A percentile compares a stretch with the other conserved stretches of the same genome.
Evolutionary conservation across 257 asterid species (phyloP).

Genomic region (Rubia yunnanensis): DNA sequence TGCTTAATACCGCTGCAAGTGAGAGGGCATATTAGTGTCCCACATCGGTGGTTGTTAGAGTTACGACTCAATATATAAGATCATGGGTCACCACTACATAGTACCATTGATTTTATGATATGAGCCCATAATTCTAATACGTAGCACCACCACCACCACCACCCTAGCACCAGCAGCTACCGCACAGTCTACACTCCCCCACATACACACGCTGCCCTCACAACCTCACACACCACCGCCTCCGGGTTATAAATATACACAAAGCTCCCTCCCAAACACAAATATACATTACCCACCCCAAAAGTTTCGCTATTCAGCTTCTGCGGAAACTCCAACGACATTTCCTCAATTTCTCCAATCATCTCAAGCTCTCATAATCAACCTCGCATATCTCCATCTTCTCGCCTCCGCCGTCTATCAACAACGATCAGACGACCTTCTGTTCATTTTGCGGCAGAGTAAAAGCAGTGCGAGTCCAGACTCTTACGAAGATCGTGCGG

Average conservation of each 20-base stretch:
- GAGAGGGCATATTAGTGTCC: no score
- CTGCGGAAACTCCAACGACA: conserved; percentile 33
- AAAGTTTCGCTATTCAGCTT: conserved; percentile 30
- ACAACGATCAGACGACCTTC: conserved; percentile 27
- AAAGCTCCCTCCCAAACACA: conserved; percentile 31
- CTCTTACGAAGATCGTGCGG: conserved; percentile 22
- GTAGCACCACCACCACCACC: no score
- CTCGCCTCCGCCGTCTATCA: conserved; percentile 26
- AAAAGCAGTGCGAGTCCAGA: conserved; percentile 27
- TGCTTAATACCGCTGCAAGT: no score
- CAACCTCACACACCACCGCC: conserved; percentile 51
- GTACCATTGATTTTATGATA: no score
- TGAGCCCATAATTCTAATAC: no score
- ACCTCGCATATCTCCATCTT: conserved; percentile 45
- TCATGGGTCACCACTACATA: no score
- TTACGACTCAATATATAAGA: no score
- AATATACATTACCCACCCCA: conserved; percentile 24
- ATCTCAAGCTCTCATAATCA: conserved; percentile 15
- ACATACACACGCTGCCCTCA: conserved; percentile 28
- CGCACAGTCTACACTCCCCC: conserved; percentile 53
- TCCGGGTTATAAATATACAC: conserved; percentile 35
- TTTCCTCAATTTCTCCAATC: conserved; percentile 41
- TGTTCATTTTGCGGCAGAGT: conserved; percentile 32
- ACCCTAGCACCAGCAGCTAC: conserved; percentile 35
- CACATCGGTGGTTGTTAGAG: no score